Conservation (phyloP, 768 basidiomycete genomes). For the Cystofilobasidium capitatum region DNA sequence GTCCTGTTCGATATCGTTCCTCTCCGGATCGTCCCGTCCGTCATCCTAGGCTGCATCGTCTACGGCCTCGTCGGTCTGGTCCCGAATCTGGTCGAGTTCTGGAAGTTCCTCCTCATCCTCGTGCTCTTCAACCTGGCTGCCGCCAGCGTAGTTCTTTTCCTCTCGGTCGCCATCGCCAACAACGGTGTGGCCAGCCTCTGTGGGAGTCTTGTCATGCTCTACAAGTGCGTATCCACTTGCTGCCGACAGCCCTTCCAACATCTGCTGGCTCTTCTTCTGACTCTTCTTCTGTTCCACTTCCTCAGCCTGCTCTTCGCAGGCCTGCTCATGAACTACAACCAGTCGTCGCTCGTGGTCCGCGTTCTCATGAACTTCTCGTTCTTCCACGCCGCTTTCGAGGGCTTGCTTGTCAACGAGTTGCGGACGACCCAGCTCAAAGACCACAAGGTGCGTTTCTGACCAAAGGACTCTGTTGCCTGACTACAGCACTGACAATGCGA, state of each 20-base stretch:
- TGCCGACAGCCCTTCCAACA: neutral
- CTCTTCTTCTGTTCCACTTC: neutral
- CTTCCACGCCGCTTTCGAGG: conserved; percentile 98
- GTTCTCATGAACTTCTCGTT: conserved; percentile 90
- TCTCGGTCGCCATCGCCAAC: conserved; percentile 80
- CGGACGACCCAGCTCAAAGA: conserved; percentile 88
- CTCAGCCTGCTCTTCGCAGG: conserved; percentile 86
- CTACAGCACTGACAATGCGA: neutral
- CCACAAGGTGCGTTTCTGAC: conserved; percentile 53
- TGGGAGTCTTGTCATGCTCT: conserved; percentile 94
- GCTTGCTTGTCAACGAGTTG: conserved; percentile 92
- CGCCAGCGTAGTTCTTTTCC: conserved; percentile 77
- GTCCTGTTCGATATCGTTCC: conserved; percentile 95
- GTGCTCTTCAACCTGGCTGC: conserved; percentile 96
- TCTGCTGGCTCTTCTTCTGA: conserved; percentile 2
- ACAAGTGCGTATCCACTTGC: conserved; percentile 63
- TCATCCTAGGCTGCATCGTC: conserved; percentile 90
- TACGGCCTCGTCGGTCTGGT: conserved; percentile 93
- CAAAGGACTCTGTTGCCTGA: neutral
- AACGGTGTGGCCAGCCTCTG: conserved; percentile 81
- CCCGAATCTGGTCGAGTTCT: conserved; percentile 76
- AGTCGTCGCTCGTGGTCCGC: conserved; percentile 57
- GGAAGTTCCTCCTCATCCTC: conserved; percentile 95
- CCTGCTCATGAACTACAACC: conserved; percentile 84
- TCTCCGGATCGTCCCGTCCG: conserved; percentile 82